Base-by-base conservation (phyloP, 2,329 filamentous ascomycete species). In the Talaromyces verruculosus region DNA sequence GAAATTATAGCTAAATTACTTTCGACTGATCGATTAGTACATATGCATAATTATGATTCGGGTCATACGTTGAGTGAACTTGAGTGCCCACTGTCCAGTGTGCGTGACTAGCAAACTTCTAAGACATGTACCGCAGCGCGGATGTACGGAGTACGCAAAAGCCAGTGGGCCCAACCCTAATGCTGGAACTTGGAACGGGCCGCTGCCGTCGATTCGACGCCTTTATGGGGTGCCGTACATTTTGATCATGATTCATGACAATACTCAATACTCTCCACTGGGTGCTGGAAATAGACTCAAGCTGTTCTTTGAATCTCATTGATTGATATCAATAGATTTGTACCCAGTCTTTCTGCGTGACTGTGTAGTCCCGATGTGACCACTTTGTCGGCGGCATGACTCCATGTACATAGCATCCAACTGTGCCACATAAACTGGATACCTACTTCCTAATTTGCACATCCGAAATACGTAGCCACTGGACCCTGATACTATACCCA, bases 161-260 rank as follows among this genome's bases (percentile, higher is more conserved):
- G 8, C 19, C 13, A 3, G 57, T 59, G 35, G 35, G 22, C n/a
- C 57, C 57, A 59, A 43, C 57, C 57, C 39, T 30, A 43, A 30
- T 30, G 37, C 5, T 59, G 57, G 57, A 43, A 43, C 57, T 47
- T 47, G 45, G 57, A 33, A 43, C 57, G 35, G 37, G 19, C 57
- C 57, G 57, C 22, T 28, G 33, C 55, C 25, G 45, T 49, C 22
- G 13, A 28, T 51, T 51, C 47, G 47, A 51, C 47, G 25, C 47
- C 47, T 51, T 51, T 51, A 51, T 51, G 47, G 47, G 47, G 47
- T 51, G 47, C 22, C 47, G 22, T 30, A 47, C 43, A 28, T 11
- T 51, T 51, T 10, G 22, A 47, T 47, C 45, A 25, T 47, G 19
- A 47, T 25, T 25, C 45, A 25, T 43, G 39, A n/a, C 2, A 41